Evolutionary conservation across 352 stramenopile genomes (phyloP).

Genomic region (Lagenidium giganteum): DNA sequence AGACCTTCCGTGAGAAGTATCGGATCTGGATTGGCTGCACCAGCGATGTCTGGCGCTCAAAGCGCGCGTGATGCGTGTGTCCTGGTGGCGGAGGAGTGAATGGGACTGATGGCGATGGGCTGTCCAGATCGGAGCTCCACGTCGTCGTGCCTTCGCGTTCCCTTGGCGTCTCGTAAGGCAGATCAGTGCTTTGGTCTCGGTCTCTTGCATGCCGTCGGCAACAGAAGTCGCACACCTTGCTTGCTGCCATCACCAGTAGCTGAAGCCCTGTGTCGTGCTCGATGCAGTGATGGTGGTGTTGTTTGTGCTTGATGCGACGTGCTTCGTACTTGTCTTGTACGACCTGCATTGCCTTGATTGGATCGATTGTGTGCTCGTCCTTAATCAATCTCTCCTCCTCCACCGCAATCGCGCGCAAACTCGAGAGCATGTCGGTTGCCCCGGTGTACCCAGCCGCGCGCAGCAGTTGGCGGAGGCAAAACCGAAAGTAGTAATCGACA

Average conservation of each 20-base stretch:
- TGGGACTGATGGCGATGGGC: too few species aligned
- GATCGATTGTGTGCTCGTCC: neutral
- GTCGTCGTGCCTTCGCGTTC: neutral
- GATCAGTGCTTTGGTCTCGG: too few species aligned
- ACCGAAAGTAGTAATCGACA: slow-evolving; percentile 5
- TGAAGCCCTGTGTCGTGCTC: neutral
- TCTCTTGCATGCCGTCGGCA: too few species aligned
- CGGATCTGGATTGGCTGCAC: neutral
- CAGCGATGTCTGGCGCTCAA: too few species aligned
- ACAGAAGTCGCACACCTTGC: too few species aligned
- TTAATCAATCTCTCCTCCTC: slow-evolving; percentile 7
- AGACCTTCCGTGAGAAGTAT: neutral
- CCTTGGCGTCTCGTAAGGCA: neutral
- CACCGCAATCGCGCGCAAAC: slow-evolving; percentile 7
- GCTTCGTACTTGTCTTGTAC: neutral
- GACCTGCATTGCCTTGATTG: neutral
- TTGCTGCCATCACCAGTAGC: too few species aligned
- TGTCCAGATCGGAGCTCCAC: neutral
- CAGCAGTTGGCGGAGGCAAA: slow-evolving; percentile 5
- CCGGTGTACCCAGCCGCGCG: slow-evolving; percentile 11
- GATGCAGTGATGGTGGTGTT: neutral
- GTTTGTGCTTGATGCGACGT: neutral
- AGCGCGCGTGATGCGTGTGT: too few species aligned
- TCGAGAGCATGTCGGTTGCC: slow-evolving; percentile 10
- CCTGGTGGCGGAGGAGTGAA: too few species aligned